These are phyloP conservation scores for Kandelia obovata DNA, from an alignment of 345 rosid species.

Conservation along the genomic window DNA sequence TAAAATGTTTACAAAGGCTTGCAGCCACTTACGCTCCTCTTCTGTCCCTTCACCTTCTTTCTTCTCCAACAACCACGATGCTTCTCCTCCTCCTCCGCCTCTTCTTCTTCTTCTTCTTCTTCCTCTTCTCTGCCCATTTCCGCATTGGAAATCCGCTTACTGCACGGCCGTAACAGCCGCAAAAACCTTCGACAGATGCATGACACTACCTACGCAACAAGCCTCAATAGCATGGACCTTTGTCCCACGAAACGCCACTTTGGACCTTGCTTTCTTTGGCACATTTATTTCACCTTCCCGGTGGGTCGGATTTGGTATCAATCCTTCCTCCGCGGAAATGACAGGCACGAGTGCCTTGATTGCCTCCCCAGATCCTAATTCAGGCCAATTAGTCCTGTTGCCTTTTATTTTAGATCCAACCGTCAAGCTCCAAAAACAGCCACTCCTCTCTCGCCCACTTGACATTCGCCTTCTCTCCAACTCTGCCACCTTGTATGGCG, in stretches of 20 bases:
- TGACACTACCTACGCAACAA: constrained; percentile 82
- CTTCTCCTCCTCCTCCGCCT: constrained; percentile 26
- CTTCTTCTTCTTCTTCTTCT: constrained; percentile 5
- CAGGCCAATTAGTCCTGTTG: constrained; percentile 68
- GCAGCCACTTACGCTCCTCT: neutral
- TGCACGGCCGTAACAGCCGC: constrained; percentile 57
- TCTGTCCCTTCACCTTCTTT: neutral
- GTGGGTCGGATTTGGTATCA: constrained; percentile 91
- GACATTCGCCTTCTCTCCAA: constrained; percentile 70
- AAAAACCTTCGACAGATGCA: constrained; percentile 67
- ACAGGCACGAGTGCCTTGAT: constrained; percentile 74
- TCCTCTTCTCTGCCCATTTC: constrained; percentile 25
- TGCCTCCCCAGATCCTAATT: constrained; percentile 87
- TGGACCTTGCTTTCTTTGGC: constrained; percentile 85
- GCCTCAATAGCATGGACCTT: constrained; percentile 94
- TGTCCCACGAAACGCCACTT: constrained; percentile 65
- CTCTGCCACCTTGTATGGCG: constrained; percentile 76
- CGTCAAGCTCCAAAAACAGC: constrained; percentile 77
- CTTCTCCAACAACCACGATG: constrained; percentile 12
- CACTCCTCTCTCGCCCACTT: constrained; percentile 75
- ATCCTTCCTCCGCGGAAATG: constrained; percentile 73
- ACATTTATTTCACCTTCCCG: constrained; percentile 94
- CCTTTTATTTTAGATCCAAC: constrained; percentile 78
- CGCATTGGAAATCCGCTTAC: constrained; percentile 38
- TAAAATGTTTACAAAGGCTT: constrained; percentile 19